These are phyloP conservation scores for Neocallimastix lanati DNA, from an alignment of 192 early-diverging fungal species.

Conservation along the genomic window DNA sequence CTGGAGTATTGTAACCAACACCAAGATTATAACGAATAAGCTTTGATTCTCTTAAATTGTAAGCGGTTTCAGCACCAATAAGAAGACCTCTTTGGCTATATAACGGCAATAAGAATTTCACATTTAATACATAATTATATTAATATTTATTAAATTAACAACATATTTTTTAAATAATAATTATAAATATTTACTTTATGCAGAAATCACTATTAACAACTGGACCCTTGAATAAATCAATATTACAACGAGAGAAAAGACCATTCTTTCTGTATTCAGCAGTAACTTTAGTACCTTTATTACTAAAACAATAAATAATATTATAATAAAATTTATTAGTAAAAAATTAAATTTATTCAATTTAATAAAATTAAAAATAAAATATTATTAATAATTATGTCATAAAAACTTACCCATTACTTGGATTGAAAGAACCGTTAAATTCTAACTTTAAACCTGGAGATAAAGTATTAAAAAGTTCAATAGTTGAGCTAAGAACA, in stretches of 20 bases:
- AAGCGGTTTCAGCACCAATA: constrained; percentile 80
- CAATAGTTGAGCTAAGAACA: constrained; percentile 76
- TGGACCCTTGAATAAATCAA: constrained; percentile 93
- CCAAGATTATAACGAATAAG: constrained; percentile 78
- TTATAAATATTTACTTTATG: constrained; percentile 25
- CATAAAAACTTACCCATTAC: constrained; percentile 28
- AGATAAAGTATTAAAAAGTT: constrained; percentile 83
- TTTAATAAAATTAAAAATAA: background rate
- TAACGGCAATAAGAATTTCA: too few relatives aligned
- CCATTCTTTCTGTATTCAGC: constrained; percentile 92
- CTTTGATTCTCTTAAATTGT: constrained; percentile 77
- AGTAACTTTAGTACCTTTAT: constrained; percentile 62
- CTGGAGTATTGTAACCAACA: constrained; percentile 65
- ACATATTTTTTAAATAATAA: too few relatives aligned
- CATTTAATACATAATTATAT: too few relatives aligned
- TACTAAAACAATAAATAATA: constrained; percentile 12
- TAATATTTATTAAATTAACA: too few relatives aligned
- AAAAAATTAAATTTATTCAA: background rate
- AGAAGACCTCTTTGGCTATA: constrained; percentile 74
- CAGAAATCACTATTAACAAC: constrained; percentile 74
- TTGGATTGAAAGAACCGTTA: constrained; percentile 62
- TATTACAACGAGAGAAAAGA: constrained; percentile 64
- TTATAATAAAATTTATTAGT: background rate
- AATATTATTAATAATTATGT: background rate
- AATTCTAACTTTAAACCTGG: constrained; percentile 93